A percentile compares a stretch with the other conserved stretches of the same genome.
Conservation (phyloP, 176 grass and related monocot genomes). For the Oryza brachyantha region DNA sequence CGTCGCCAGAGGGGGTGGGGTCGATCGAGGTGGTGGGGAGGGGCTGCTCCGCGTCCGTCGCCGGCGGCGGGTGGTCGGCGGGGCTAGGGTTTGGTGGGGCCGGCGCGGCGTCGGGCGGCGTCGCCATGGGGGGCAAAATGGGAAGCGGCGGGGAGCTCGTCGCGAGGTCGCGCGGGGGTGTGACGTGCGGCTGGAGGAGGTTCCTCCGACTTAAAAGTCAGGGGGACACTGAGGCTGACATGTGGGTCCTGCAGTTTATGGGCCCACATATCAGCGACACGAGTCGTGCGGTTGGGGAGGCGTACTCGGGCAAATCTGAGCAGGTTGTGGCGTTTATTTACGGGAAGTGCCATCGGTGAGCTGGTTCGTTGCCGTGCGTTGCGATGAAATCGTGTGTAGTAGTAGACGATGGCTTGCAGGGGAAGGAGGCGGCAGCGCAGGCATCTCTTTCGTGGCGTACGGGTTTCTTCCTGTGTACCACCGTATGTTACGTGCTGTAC, state of each 20-base stretch:
- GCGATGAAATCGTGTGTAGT: no score
- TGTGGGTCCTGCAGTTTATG: no score
- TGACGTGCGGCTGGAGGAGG: no score
- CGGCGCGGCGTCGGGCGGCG: conserved; percentile 13
- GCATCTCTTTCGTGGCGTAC: conserved; percentile 43
- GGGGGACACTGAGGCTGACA: no score
- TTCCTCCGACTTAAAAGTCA: no score
- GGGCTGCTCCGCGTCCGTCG: not conserved
- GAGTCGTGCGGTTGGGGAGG: no score
- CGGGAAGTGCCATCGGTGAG: not conserved
- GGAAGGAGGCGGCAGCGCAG: conserved; percentile 36
- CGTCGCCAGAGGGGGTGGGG: conserved; percentile 40
- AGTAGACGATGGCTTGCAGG: not conserved
- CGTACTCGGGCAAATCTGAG: not conserved
- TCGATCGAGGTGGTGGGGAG: conserved; percentile 31
- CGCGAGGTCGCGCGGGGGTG: no score
- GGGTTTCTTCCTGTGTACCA: not conserved
- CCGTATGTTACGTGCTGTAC: no score
- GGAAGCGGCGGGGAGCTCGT: not conserved
- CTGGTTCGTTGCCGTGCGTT: not conserved
- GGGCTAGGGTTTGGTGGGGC: conserved; percentile 45
- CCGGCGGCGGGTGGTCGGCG: not conserved
- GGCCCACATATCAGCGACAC: no score
- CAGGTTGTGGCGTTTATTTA: not conserved
- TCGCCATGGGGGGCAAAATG: conserved; percentile 32